Evolutionary conservation across 140 eudicot genomes (phyloP).

Genomic region (Erigeron philadelphicus): DNA sequence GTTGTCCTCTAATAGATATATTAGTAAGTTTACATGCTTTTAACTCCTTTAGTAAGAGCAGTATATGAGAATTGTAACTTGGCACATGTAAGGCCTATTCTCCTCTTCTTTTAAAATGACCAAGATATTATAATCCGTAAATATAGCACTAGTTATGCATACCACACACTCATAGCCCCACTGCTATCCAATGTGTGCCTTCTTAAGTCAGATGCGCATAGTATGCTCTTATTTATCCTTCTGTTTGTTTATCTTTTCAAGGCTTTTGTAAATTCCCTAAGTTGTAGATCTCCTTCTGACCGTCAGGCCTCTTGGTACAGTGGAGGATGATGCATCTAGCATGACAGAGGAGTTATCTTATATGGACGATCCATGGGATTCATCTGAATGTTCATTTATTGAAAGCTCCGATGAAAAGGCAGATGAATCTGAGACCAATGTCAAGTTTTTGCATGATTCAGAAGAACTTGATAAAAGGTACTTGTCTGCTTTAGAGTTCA

Average conservation of each 20-base stretch:
- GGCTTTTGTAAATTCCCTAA: conserved; percentile 8
- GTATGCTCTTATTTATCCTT: neutral
- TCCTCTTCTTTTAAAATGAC: too few species aligned
- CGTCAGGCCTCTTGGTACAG: conserved; percentile 35
- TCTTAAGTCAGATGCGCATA: neutral
- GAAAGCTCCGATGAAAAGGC: conserved; percentile 35
- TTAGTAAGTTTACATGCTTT: neutral
- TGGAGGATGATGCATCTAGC: conserved; percentile 53
- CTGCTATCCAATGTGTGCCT: neutral
- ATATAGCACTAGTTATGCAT: neutral
- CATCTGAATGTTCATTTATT: conserved; percentile 62
- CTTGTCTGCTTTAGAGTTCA: conserved; percentile 60
- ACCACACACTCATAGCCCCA: neutral
- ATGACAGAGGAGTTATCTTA: conserved; percentile 44
- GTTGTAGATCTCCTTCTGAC: conserved; percentile 10
- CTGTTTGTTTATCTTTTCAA: neutral
- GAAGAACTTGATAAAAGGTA: conserved; percentile 37
- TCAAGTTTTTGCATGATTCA: conserved; percentile 23
- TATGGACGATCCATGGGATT: conserved; percentile 44
- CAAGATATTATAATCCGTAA: too few species aligned
- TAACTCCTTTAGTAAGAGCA: neutral
- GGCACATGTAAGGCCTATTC: too few species aligned
- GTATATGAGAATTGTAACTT: too few species aligned
- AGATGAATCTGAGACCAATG: conserved; percentile 35
- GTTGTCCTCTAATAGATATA: neutral